phyloP scores from a whole-genome alignment of 2,329 filamentous ascomycete species.

The Dryadomyces quercus-mongolicae region DNA sequence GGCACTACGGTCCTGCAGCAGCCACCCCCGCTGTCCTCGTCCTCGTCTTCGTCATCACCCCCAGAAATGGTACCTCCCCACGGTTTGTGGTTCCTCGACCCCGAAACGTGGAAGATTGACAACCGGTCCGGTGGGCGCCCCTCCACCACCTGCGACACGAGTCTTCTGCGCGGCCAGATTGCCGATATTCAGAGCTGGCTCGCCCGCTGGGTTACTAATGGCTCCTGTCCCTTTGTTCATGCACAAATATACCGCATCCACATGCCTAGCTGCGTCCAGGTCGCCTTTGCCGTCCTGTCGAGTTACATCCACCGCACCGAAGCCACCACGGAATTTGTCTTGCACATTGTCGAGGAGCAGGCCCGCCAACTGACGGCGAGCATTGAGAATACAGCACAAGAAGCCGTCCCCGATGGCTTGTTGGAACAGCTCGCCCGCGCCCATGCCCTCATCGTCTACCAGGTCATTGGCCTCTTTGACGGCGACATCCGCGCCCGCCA shows the following conservation, averaged over 20 bases:
- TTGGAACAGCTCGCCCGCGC: conserved; percentile 26
- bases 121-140: not conserved
- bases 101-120: conserved; percentile 12
- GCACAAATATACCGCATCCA: conserved; percentile 15
- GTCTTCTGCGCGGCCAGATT: conserved; percentile 8
- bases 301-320: conserved; percentile 12
- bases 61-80: no score
- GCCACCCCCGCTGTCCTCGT: not conserved
- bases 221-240: conserved; percentile 21
- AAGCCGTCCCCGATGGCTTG: conserved; percentile 1
- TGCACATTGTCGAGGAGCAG: conserved; percentile 13
- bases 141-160: not conserved
- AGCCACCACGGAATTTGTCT: conserved; percentile 8
- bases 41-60: not conserved
- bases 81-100: conserved; percentile 11
- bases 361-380: conserved; percentile 1
- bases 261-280: conserved; percentile 18
- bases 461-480: conserved; percentile 37
- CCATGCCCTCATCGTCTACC: conserved; percentile 36
- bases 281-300: conserved; percentile 17
- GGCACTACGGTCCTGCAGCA: no score
- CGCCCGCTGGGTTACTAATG: conserved; percentile 15
- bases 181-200: conserved; percentile 15
- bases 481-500: conserved; percentile 30
- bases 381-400: not conserved